Base-by-base conservation (phyloP, 805 yeast genomes). In the Candida parachauliodes region DNA sequence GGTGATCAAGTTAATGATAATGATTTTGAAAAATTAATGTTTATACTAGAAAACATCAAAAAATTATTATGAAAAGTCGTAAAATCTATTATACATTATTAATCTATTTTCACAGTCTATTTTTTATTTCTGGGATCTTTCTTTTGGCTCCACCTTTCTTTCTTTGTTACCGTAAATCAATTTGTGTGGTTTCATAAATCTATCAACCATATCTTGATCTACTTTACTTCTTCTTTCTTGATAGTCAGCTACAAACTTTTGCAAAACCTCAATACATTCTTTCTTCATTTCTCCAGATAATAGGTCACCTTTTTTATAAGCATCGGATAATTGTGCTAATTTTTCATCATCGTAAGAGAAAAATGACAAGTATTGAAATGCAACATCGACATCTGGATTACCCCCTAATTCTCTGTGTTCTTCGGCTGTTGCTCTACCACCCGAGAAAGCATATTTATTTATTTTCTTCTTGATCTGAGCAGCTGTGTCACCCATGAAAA, bases 391-490 rank as follows among this genome's bases (percentile, higher is more conserved):
- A 47, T 91, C 97, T 32, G 96, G 94, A 57, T 93, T 74, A 54
- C 98, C 98, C 39, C 98, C 98, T 39, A 71, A 69, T 60, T 71
- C 70, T 62, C 96, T 80, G 67, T 93, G 98, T 52, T 88, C 95
- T 60, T 93, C 98, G 33, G 84, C 66, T 2, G 94, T 75, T 28
- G 77, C 83, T 59, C 80, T 77, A 46, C 98, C 98, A 47, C 98
- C 98, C 36, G 95, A 83, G 63, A 93, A 93, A 6, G 97, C 98
- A 58, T 88, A 84, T 63, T 89, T 93, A 71, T 93, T 93, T 61
- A 93, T 83, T 64, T 93, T 93, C 74, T 88, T 93, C 59, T 85
- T 83, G 47, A 93, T 85, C 67, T 86, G 88, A 57, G 86, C 87
- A 34, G 94, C 78, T 2, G 96, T 86, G 61, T 93, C 98, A 41